Evolutionary conservation across 176 grass and related monocot species (phyloP).

Genomic region (Oryza rufipogon): DNA sequence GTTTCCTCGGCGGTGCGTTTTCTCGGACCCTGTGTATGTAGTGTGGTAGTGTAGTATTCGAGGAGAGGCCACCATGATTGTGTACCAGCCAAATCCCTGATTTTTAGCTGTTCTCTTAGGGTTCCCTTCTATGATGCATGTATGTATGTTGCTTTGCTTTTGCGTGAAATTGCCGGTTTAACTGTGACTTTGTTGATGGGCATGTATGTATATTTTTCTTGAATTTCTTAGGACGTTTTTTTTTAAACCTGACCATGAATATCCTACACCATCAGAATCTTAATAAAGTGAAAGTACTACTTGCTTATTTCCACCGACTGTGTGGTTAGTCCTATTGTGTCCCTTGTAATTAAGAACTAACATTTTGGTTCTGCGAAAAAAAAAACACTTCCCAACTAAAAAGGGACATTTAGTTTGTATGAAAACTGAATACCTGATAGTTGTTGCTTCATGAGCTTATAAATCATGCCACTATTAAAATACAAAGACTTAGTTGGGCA

Average conservation of each 20-base stretch:
- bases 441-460: neutral
- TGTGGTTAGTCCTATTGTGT: neutral
- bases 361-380: neutral
- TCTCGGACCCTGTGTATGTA: neutral
- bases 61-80: neutral
- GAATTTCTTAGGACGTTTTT: neutral
- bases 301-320: neutral
- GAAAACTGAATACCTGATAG: neutral
- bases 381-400: neutral
- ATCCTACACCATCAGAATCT: neutral
- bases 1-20: neutral
- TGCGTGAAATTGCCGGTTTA: neutral
- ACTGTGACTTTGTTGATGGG: neutral
- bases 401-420: neutral
- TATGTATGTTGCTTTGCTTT: neutral
- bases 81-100: neutral
- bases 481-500: neutral
- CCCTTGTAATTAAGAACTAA: slow-evolving; percentile 4
- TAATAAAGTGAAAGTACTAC: neutral
- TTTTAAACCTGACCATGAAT: neutral
- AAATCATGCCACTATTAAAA: neutral
- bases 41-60: neutral
- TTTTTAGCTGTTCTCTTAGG: neutral
- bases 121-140: neutral
- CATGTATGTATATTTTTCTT: neutral